A percentile compares a stretch with the other conserved stretches of the same genome.
Conservation (phyloP, 2,329 filamentous ascomycete genomes). For the Paraphoma sp. region DNA sequence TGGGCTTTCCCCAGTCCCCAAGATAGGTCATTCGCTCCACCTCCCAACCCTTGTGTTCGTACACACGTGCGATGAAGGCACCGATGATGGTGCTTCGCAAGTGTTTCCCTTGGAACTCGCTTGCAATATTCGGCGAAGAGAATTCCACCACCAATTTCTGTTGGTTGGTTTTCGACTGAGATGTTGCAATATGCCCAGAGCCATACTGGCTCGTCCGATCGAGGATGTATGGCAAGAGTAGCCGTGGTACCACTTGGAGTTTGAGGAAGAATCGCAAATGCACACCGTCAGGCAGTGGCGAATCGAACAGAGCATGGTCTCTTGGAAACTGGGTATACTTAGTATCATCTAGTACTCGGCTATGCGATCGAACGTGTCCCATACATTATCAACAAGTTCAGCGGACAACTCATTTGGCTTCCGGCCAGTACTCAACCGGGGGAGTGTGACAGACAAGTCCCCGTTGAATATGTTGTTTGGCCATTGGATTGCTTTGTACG, state of each 20-base stretch:
- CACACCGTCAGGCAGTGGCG: conserved; percentile 64
- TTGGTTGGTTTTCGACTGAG: conserved; percentile 49
- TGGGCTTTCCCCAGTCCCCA: conserved; percentile 73
- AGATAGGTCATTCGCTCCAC: conserved; percentile 70
- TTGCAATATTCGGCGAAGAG: conserved; percentile 77
- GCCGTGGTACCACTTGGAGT: conserved; percentile 60
- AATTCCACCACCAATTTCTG: conserved; percentile 73
- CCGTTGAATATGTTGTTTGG: conserved; percentile 41
- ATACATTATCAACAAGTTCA: conserved; percentile 33
- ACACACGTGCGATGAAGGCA: conserved; percentile 66
- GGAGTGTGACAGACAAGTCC: conserved; percentile 35
- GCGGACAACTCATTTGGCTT: conserved; percentile 22
- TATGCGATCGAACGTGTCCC: too few species aligned
- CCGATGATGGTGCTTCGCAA: conserved; percentile 72
- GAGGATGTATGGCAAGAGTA: conserved; percentile 70
- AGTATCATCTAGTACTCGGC: too few species aligned
- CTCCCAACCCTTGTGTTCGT: conserved; percentile 66
- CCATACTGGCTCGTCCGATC: too few species aligned
- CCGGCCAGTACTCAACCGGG: conserved; percentile 30
- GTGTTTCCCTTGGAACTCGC: conserved; percentile 72
- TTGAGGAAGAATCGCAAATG: conserved; percentile 75
- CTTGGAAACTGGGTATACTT: conserved; percentile 71
- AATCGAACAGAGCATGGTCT: conserved; percentile 69
- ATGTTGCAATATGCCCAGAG: too few species aligned
- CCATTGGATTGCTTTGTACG: conserved; percentile 36